Percentiles rank a stretch among this genome's conserved stretches.
Conservation (phyloP, 1,284 basidiomycete species). For the Melampsora larici-populina region DNA sequence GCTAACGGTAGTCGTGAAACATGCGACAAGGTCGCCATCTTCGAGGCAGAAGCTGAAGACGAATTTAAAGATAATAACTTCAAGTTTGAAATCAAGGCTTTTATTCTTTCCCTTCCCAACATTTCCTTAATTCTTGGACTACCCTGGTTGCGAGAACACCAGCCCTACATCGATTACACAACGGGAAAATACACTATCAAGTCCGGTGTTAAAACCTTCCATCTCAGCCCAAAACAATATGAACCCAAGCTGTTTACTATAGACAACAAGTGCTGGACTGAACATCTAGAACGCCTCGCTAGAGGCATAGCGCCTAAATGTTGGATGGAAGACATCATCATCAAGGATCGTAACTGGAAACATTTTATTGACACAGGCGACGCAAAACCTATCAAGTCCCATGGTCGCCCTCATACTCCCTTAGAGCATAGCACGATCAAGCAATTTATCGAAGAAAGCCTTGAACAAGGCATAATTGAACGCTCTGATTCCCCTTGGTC, state of each 20-base stretch:
- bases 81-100: not conserved
- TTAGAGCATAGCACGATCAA: not conserved
- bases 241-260: not conserved
- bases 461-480: constrained; percentile 1
- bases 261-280: not conserved
- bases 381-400: not conserved
- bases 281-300: not conserved
- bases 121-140: not conserved
- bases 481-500: not conserved
- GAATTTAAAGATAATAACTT: not conserved
- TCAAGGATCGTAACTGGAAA: not conserved
- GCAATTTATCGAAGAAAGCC: not conserved
- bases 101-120: not conserved
- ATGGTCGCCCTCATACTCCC: not conserved
- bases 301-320: not conserved
- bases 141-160: not conserved
- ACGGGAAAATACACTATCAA: no score
- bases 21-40: no score
- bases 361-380: constrained; percentile 1
- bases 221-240: no score
- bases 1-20: not conserved
- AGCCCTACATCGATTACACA: no score
- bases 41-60: not conserved
- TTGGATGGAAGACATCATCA: not conserved
- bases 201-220: no score